Evolutionary conservation across 352 stramenopile genomes (phyloP).

Genomic region (Pythium grandisporangium): DNA sequence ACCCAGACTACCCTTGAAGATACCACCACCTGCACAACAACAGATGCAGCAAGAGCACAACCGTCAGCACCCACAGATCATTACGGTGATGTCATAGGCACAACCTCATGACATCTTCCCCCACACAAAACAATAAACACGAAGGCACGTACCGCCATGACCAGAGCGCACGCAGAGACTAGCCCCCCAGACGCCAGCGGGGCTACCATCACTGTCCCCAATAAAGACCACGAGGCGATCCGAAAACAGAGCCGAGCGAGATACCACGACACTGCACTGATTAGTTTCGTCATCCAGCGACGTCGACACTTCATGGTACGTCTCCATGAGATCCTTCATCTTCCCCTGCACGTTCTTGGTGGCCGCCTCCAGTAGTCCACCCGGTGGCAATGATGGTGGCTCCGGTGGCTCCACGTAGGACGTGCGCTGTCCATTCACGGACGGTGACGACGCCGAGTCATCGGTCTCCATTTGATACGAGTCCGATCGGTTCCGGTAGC

Average conservation of each 20-base stretch:
- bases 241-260: constrained; percentile 43
- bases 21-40: constrained; percentile 32
- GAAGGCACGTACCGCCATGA: constrained; percentile 26
- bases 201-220: constrained; percentile 46
- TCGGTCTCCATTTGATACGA: constrained; percentile 13
- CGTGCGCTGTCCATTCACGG: constrained; percentile 13
- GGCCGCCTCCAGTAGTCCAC: constrained; percentile 44
- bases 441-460: constrained; percentile 25
- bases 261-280: constrained; percentile 54
- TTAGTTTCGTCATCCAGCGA: constrained; percentile 50
- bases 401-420: constrained; percentile 57
- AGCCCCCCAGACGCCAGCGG: constrained; percentile 52
- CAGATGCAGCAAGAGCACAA: no score
- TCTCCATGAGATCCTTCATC: constrained; percentile 58
- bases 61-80: no score
- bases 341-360: constrained; percentile 68
- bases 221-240: constrained; percentile 59
- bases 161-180: constrained; percentile 52
- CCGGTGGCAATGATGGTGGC: constrained; percentile 36
- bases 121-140: no score
- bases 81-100: no score
- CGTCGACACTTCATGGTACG: constrained; percentile 42
- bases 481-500: constrained; percentile 26
- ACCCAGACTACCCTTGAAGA: constrained; percentile 61
- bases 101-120: no score